Base-by-base conservation (phyloP, 2,329 filamentous ascomycete genomes). In the Thelonectria olida region DNA sequence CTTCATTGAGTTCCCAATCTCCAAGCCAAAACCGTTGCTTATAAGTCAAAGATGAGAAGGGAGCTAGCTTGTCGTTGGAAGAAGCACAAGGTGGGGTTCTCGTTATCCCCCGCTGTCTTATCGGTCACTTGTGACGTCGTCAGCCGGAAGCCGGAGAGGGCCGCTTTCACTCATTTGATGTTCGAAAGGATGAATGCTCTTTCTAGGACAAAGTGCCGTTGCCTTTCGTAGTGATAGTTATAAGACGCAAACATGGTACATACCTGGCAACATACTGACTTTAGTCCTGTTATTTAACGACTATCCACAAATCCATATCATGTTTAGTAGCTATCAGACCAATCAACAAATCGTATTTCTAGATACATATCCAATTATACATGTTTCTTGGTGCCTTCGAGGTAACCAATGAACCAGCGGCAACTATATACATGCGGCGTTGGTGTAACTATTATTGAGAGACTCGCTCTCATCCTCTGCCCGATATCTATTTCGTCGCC, bases 91-190 rank as follows among this genome's bases (percentile, higher is more conserved):
- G 68, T 66, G 67, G 66, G 66, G 54, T 63, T 41, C 23, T 9
- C 13, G 27, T 63, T 51, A 61, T 69, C 67, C 68, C 68, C 68
- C 68, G 62, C 62, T 58, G 41, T 44, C 52, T 58, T 59, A 64
- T 66, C 58, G 50, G 25, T 54, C 12, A 31, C 45, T 45, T 34
- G 64, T 62, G 55, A 44, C 62, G 48, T 62, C 54, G 39, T 36
- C 42, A 51, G 25, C 48, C 56, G 57, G 45, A 54, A 23, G 39
- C 38, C 57, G 57, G 57, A 60, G 57, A 54, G 38, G 12, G 38
- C 57, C 57, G 51, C 41, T 54, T 19, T 51, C 23, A 8, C 39
- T 45, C 20, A 10, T 3, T 27, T 28, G 5, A 19, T 34, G 17
- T 22, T 23, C 10, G n/a, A n/a, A n/a, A n/a, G n/a, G n/a, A n/a